Conservation (phyloP, 768 basidiomycete genomes). For the Kwoniella sp. region DNA sequence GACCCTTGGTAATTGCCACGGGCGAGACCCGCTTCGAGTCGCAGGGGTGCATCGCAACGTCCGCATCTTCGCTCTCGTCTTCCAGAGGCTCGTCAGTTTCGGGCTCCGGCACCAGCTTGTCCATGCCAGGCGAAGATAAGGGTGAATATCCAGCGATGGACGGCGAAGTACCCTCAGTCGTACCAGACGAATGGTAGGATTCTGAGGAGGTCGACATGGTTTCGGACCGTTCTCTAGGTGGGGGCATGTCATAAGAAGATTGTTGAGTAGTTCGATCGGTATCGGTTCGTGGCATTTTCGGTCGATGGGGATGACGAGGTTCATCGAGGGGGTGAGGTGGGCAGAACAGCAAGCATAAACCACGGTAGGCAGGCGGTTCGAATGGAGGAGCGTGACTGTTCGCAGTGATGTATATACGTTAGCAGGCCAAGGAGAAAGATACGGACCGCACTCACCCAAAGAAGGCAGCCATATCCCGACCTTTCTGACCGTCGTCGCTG, state of each 20-base stretch:
- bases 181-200: constrained; percentile 33
- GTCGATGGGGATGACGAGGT: constrained; percentile 6
- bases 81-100: constrained; percentile 5
- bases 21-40: constrained; percentile 42
- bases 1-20: constrained; percentile 24
- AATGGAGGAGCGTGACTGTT: constrained; percentile 43
- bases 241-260: constrained; percentile 8
- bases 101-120: constrained; percentile 22
- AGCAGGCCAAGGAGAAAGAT: background rate
- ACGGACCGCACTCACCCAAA: constrained; percentile 41
- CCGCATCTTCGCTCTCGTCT: constrained; percentile 16
- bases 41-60: constrained; percentile 50
- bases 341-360: constrained; percentile 43
- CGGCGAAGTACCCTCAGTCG: constrained; percentile 41
- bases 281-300: constrained; percentile 13
- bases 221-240: constrained; percentile 42
- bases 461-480: constrained; percentile 49
- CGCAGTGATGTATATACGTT: background rate
- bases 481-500: constrained; percentile 49
- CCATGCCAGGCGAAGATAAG: constrained; percentile 9
- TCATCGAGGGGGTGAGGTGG: constrained; percentile 46
- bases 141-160: constrained; percentile 34
- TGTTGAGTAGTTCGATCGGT: constrained; percentile 21
- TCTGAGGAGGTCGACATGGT: constrained; percentile 46
- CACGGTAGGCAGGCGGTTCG: constrained; percentile 52